Evolutionary conservation across 148 eudicot species (phyloP).

Genomic region (Diospyros lotus): DNA sequence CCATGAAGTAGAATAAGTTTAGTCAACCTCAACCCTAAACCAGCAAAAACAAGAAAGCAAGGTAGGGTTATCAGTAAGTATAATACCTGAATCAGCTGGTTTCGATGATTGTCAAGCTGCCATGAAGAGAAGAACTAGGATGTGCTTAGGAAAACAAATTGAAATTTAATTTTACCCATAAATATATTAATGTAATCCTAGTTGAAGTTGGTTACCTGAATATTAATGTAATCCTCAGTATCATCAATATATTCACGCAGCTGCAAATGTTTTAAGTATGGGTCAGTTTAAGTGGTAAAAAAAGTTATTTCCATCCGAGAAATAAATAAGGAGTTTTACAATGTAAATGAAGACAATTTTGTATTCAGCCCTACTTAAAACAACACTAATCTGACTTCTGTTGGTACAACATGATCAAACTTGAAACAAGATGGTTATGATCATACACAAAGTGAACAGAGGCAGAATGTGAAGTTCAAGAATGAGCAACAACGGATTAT

Average conservation of each 20-base stretch:
- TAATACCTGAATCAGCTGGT: constrained; percentile 67
- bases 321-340: too few species aligned
- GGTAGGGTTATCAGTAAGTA: neutral
- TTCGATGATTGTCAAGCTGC: constrained; percentile 85
- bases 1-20: neutral
- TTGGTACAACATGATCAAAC: too few species aligned
- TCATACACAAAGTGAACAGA: too few species aligned
- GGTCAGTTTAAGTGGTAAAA: neutral
- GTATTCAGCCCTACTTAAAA: too few species aligned
- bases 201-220: constrained; percentile 40
- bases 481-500: too few species aligned
- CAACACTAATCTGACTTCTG: too few species aligned
- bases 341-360: too few species aligned
- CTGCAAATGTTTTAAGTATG: constrained; percentile 30
- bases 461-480: too few species aligned
- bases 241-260: constrained; percentile 74
- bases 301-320: too few species aligned
- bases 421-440: too few species aligned
- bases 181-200: neutral
- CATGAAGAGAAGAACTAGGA: constrained; percentile 9
- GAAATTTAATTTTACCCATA: neutral
- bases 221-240: constrained; percentile 78
- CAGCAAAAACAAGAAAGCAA: neutral
- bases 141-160: constrained; percentile 7
- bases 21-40: neutral